Percentiles rank a stretch among this genome's conserved stretches.
phyloP scores from a whole-genome alignment of 2,329 filamentous ascomycete genomes.

The Aurifilum marmelostoma region DNA sequence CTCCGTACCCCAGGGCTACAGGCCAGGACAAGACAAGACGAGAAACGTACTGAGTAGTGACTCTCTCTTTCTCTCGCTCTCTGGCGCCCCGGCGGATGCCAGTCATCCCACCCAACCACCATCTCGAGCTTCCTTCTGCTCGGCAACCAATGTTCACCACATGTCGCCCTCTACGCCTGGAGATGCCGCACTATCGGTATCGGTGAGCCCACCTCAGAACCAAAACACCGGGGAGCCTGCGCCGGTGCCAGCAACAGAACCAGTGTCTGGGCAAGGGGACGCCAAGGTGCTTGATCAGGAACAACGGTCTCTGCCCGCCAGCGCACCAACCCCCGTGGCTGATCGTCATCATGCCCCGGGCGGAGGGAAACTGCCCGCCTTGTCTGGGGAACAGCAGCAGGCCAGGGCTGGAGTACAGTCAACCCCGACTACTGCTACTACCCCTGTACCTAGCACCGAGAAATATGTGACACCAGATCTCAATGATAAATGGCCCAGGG shows the following conservation, averaged over 20 bases:
- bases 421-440: constrained; percentile 16
- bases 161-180: constrained; percentile 58
- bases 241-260: constrained; percentile 38
- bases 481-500: constrained; percentile 29
- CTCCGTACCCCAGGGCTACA: not conserved
- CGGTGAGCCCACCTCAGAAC: constrained; percentile 30
- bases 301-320: constrained; percentile 9
- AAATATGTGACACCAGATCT: constrained; percentile 29
- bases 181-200: constrained; percentile 54
- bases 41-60: not conserved
- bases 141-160: constrained; percentile 54
- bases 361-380: constrained; percentile 18
- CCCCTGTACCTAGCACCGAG: constrained; percentile 30
- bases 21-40: not conserved
- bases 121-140: constrained; percentile 39
- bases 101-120: constrained; percentile 37
- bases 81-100: constrained; percentile 29
- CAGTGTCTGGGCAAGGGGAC: constrained; percentile 15
- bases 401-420: constrained; percentile 24
- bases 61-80: too few relatives aligned
- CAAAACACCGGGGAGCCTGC: constrained; percentile 36
- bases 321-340: constrained; percentile 8
- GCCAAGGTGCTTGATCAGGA: constrained; percentile 16
- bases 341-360: constrained; percentile 18
- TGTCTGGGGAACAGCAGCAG: constrained; percentile 17